Conservation (phyloP, 1,139 yeast genomes). For the Hyphopichia khmerensis region DNA sequence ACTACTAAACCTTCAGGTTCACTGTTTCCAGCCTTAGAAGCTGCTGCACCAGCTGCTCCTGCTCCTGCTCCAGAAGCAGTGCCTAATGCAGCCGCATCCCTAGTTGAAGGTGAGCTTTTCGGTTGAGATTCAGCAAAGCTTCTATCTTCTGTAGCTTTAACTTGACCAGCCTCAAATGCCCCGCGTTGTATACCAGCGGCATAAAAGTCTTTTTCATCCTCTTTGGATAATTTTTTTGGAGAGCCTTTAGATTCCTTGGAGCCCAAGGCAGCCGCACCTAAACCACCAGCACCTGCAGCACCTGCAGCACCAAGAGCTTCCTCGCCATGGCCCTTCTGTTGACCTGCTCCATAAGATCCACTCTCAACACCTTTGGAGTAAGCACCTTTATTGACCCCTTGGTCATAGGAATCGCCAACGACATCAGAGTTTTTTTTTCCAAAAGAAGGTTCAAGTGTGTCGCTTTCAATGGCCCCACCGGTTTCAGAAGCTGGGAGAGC, state of each 20-base stretch:
- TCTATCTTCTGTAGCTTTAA: conserved; percentile 8
- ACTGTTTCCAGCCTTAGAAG: conserved; percentile 2
- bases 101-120: too few relatives aligned
- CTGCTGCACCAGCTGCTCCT: conserved; percentile 1
- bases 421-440: neutral
- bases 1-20: conserved; percentile 22
- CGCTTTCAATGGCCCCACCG: conserved; percentile 5
- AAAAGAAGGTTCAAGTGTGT: neutral
- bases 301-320: conserved; percentile 6
- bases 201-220: conserved; percentile 9
- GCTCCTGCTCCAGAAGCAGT: too few relatives aligned
- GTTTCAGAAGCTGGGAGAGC: neutral
- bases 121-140: neutral
- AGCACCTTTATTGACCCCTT: conserved; percentile 6
- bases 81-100: too few relatives aligned
- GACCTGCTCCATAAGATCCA: neutral
- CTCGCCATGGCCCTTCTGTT: too few relatives aligned
- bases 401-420: conserved; percentile 1
- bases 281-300: conserved; percentile 8
- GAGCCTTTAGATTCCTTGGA: neutral
- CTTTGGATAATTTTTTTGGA: conserved; percentile 1
- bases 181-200: conserved; percentile 13
- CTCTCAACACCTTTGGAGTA: neutral
- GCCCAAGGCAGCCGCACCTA: conserved; percentile 7
- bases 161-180: conserved; percentile 15